A percentile compares a stretch with the other conserved stretches of the same genome.
These are phyloP conservation scores for Coniochaeta hoffmannii DNA, from an alignment of 2,329 filamentous ascomycete species.

Conservation along the genomic window DNA sequence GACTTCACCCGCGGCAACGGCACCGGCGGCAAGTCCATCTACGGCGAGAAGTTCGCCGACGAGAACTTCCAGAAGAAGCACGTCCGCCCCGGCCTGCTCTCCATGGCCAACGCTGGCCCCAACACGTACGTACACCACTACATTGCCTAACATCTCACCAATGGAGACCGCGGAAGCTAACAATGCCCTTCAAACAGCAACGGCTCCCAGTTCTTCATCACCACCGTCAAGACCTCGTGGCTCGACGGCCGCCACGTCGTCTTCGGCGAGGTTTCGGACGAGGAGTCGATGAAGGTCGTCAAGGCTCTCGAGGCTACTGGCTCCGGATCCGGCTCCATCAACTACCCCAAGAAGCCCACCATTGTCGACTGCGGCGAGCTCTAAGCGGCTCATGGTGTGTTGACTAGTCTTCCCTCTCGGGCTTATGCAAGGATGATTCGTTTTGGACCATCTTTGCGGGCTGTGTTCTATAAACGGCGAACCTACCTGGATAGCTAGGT, in stretches of 20 bases:
- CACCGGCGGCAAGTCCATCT: constrained; percentile 89
- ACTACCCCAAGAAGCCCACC: constrained; percentile 49
- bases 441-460: neutral
- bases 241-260: constrained; percentile 78
- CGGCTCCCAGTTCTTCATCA: constrained; percentile 97
- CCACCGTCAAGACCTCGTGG: constrained; percentile 84
- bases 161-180: constrained; percentile 13
- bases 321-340: constrained; percentile 44
- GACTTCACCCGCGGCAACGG: constrained; percentile 91
- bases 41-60: constrained; percentile 88
- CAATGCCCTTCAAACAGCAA: constrained; percentile 62
- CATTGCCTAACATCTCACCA: neutral
- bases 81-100: constrained; percentile 68
- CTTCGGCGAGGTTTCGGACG: constrained; percentile 65
- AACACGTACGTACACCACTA: constrained; percentile 65
- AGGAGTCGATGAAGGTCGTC: constrained; percentile 43
- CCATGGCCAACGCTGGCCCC: constrained; percentile 91
- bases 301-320: constrained; percentile 56
- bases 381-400: constrained; percentile 24
- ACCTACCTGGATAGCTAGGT: neutral
- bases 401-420: neutral
- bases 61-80: constrained; percentile 84
- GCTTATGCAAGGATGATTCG: neutral
- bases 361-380: constrained; percentile 46
- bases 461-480: neutral